A percentile compares a stretch with the other conserved stretches of the same genome.
Evolutionary conservation across 331 rosid genomes (phyloP).

Genomic region (Telfairia occidentalis): DNA sequence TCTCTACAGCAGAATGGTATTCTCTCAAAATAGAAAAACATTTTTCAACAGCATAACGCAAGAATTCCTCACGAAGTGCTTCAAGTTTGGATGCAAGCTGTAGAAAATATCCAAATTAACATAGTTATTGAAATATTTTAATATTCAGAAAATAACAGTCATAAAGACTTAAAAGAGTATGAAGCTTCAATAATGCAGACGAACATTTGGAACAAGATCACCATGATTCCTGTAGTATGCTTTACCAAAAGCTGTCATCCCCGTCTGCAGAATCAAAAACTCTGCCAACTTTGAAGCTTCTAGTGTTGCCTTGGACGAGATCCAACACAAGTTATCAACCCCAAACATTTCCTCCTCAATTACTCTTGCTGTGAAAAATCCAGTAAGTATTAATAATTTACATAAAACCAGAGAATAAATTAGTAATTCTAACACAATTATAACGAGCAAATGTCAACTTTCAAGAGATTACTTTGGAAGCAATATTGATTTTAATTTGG

Average conservation of each 20-base stretch:
- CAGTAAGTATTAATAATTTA: constrained; percentile 1
- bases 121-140: background rate
- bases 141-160: background rate
- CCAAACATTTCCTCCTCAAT: constrained; percentile 98
- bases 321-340: constrained; percentile 87
- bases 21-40: constrained; percentile 63
- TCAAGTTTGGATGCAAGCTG: constrained; percentile 92
- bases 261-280: constrained; percentile 80
- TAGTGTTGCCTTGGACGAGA: constrained; percentile 72
- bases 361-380: constrained; percentile 55
- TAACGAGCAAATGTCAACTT: background rate
- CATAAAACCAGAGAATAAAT: background rate
- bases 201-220: constrained; percentile 91
- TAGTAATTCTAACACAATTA: background rate
- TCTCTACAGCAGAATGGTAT: constrained; percentile 70
- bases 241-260: constrained; percentile 98
- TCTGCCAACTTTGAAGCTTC: constrained; percentile 87
- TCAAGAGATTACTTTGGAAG: background rate
- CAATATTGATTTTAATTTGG: background rate
- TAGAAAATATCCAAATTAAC: constrained; percentile 12
- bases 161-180: constrained; percentile 12
- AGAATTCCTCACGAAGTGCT: constrained; percentile 84
- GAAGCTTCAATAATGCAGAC: constrained; percentile 18
- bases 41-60: constrained; percentile 79
- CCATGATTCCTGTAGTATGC: constrained; percentile 64